Conservation (phyloP, 2,329 filamentous ascomycete genomes). For the Penicillium sp. region DNA sequence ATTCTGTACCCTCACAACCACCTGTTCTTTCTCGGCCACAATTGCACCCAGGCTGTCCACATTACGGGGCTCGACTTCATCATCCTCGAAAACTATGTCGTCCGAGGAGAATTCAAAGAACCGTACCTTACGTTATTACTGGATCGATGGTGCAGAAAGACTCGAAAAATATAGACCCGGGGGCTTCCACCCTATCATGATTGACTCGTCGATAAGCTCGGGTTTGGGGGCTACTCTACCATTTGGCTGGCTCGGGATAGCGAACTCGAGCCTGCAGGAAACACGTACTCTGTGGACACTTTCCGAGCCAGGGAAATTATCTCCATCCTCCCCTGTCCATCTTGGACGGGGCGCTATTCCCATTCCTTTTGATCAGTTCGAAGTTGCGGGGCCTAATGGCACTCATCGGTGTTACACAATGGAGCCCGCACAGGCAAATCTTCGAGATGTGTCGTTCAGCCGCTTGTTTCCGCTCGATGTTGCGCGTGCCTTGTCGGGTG, state of each 20-base stretch:
- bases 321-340: neutral
- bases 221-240: constrained; percentile 48
- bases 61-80: neutral
- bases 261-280: constrained; percentile 26
- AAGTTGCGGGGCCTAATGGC: constrained; percentile 35
- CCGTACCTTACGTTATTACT: constrained; percentile 29
- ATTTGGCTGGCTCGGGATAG: constrained; percentile 47
- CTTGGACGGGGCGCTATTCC: constrained; percentile 19
- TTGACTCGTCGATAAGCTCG: constrained; percentile 49
- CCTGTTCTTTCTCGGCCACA: too few relatives aligned
- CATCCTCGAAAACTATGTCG: neutral
- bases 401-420: constrained; percentile 34
- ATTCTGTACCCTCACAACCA: too few relatives aligned
- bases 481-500: constrained; percentile 27
- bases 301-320: neutral
- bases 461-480: constrained; percentile 34
- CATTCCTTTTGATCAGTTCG: constrained; percentile 31
- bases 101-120: too few relatives aligned
- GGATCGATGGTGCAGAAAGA: constrained; percentile 35
- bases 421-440: constrained; percentile 31
- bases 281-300: constrained; percentile 29
- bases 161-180: constrained; percentile 39
- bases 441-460: constrained; percentile 34
- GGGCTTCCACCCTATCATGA: constrained; percentile 41
- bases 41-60: too few relatives aligned